Conservation (phyloP, 139 green algal species). For the Micromonas commoda region DNA sequence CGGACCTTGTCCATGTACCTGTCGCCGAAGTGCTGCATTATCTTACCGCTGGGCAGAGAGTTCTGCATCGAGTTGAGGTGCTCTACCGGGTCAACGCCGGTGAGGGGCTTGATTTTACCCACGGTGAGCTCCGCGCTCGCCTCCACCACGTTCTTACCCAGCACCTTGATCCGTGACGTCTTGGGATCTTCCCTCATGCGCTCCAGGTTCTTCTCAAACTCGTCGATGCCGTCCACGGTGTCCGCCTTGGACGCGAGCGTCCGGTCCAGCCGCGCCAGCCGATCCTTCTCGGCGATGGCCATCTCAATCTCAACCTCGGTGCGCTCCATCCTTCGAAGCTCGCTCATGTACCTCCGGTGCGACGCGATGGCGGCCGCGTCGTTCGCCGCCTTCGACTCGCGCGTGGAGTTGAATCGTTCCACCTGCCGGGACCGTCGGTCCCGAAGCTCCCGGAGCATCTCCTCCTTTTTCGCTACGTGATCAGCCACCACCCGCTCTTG, state of each 20-base stretch:
- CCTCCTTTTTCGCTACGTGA: constrained; percentile 23
- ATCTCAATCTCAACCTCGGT: constrained; percentile 59
- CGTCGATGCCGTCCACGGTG: constrained; percentile 57
- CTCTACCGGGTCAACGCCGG: not conserved
- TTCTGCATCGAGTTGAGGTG: not conserved
- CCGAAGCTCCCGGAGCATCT: not conserved
- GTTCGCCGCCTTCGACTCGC: constrained; percentile 1
- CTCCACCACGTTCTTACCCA: constrained; percentile 6
- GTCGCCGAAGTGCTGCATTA: constrained; percentile 16
- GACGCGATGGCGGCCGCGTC: too few relatives aligned
- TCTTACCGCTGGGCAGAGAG: not conserved
- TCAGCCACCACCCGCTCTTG: not conserved
- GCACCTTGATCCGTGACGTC: constrained; percentile 4
- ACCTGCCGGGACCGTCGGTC: not conserved
- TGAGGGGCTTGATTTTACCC: too few relatives aligned
- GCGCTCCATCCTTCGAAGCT: constrained; percentile 47
- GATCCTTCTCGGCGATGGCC: constrained; percentile 45
- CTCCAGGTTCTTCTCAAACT: constrained; percentile 68
- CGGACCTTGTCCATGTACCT: constrained; percentile 51
- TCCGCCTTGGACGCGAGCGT: constrained; percentile 36
- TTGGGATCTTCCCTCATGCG: constrained; percentile 42
- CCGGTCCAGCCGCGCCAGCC: not conserved
- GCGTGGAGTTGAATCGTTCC: not conserved
- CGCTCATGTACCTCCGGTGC: constrained; percentile 6
- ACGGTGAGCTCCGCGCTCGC: too few relatives aligned